Evolutionary conservation across 2,329 filamentous ascomycete species (phyloP), one percentile per base, ranked within the genome.

Genomic region (Fusarium odoratissimum): DNA sequence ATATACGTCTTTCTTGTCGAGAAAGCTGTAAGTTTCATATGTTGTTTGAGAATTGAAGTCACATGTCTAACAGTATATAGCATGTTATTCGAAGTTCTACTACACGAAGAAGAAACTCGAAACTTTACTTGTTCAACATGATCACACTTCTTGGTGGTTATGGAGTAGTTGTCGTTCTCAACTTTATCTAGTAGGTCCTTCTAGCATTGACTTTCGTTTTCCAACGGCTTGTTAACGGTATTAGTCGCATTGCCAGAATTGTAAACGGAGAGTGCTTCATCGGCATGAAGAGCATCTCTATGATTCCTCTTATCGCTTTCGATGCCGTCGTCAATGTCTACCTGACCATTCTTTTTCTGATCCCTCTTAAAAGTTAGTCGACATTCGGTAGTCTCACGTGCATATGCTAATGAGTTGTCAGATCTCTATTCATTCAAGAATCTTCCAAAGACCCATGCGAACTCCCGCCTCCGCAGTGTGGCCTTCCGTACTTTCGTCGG

Each of bases 1-100:
- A 89, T 91, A n/a, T 92, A 91, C 75, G 83, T 89, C 31, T 92
- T 91, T 76, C 82, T 92, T 5, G 89, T 90, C 2, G 90, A 92
- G 77, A 90, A 90, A 79, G 89, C 87, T 46, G 88, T 89, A 80
- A 77, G 85, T 80, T 13, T 41, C 30, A 33, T 9, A 17, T 40
- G 10, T 30, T 13, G 17, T 17, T 17, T 9, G 21, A 28, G 2
- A 38, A n/a, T 8, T 28, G 30, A 25, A 30, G 21, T 30, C 33
- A n/a, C 19, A 23, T 25, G 19, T 37, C 49, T 67, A 33, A 57
- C 56, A 69, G 16, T 8, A 4, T 16, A 8, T 46, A 89, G 86
- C 87, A 89, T 72, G 89, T 91, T 52, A 88, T 91, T 58, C 85
- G 88, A 55, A 86, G 86, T 33, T 84, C 83, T 17, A 80, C 82